These are phyloP conservation scores for Penicillium nordicum DNA, from an alignment of 2,329 filamentous ascomycete species.

Conservation along the genomic window DNA sequence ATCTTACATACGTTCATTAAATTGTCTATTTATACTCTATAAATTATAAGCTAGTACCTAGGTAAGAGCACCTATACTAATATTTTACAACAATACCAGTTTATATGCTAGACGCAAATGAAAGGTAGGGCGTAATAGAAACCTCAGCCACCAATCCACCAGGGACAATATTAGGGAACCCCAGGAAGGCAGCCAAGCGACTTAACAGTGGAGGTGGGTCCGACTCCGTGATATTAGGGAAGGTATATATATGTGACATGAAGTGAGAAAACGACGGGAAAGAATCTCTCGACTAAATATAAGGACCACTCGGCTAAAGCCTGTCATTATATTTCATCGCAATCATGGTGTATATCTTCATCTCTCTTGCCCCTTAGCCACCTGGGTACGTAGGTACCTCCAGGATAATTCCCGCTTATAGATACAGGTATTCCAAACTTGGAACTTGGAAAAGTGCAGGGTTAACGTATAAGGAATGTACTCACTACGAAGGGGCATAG, in stretches of 20 bases:
- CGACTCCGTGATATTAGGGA: neutral
- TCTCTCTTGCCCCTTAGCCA: neutral
- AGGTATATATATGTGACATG: neutral
- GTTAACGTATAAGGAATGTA: neutral
- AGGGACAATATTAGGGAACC: neutral
- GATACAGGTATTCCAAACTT: neutral
- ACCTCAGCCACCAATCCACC: neutral
- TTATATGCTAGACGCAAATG: neutral
- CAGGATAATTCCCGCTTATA: neutral
- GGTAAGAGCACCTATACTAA: no score
- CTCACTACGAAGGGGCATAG: no score
- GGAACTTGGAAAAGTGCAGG: neutral
- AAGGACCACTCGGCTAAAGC: neutral
- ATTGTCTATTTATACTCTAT: no score
- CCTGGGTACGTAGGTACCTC: fast-evolving
- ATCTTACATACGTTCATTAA: no score
- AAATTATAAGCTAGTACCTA: no score
- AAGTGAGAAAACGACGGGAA: neutral
- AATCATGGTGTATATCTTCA: neutral
- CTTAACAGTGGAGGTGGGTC: no score
- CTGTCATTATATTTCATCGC: neutral
- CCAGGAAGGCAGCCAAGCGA: neutral
- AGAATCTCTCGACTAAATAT: neutral
- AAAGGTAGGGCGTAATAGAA: neutral
- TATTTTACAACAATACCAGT: neutral